Conservation (phyloP, 306 rosid species). For the Cicer judaicum region DNA sequence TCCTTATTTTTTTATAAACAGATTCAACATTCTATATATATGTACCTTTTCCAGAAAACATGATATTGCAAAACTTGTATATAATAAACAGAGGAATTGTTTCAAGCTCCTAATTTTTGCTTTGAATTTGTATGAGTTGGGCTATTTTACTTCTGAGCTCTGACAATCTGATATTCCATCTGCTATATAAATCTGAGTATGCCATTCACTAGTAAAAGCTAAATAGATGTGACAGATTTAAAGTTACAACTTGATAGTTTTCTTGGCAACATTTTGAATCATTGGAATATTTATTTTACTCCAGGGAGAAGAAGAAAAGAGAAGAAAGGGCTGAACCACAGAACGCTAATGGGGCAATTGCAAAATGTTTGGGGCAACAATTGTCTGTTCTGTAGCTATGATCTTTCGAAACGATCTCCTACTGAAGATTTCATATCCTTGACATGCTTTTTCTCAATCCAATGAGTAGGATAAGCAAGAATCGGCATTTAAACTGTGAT, state of each 20-base stretch:
- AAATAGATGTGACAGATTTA: slow-evolving; percentile 12
- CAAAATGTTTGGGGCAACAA: slow-evolving; percentile 69
- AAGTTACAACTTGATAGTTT: slow-evolving; percentile 25
- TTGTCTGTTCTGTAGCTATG: slow-evolving; percentile 46
- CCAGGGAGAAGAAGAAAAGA: slow-evolving; percentile 93
- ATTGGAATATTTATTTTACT: slow-evolving; percentile 41
- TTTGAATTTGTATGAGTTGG: neutral
- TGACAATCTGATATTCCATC: neutral
- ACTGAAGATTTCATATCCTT: slow-evolving; percentile 40
- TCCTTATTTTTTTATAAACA: too few relatives aligned
- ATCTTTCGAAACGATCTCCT: slow-evolving; percentile 36
- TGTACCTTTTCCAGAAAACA: neutral
- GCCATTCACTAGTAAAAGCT: neutral
- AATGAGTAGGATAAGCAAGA: slow-evolving; percentile 50
- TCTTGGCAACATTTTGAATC: slow-evolving; percentile 12
- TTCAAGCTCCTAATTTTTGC: neutral
- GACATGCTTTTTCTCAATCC: slow-evolving; percentile 40
- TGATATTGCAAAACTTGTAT: neutral
- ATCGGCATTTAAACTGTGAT: slow-evolving; percentile 29
- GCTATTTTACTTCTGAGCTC: neutral
- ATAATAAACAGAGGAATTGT: neutral
- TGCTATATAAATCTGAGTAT: slow-evolving; percentile 4
- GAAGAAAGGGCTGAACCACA: slow-evolving; percentile 74
- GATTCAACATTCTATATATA: too few relatives aligned
- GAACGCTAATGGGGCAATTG: slow-evolving; percentile 76